Evolutionary conservation across 768 basidiomycete species (phyloP), one percentile per base, ranked within the genome.

Genomic region (Mycena capillaripes): DNA sequence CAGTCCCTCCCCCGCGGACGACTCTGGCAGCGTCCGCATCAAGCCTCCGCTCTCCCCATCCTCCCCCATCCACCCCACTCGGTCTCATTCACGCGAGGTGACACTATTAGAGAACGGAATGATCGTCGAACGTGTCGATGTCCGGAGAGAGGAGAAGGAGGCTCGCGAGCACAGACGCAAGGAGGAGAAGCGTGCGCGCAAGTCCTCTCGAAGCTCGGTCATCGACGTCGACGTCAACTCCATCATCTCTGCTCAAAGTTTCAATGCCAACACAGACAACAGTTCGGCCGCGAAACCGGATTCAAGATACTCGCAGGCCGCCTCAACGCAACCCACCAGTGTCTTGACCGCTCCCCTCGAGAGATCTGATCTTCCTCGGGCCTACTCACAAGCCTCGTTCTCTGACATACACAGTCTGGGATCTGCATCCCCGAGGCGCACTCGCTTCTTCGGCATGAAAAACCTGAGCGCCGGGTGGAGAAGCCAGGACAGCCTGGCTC

Each of bases 31-130:
- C 29, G 88, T 95, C 57, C 93, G 93, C 62, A 91, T 95, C 79
- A 93, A 90, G 78, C 86, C 91, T 29, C 89, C 91, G 32, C 84
- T 85, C 40, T 84, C 87, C 9, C 85, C 87, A 5, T 79, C 82
- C 17, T 67, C 82, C 6, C 83, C 81, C n/a, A 78, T 81, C 27
- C 88, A 89, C 72, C 81, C 79, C 34, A 40, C 42, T 38, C 88
- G 88, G 34, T 86, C 84, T 25, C 88, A 90, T 64, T 90, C 91
- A 44, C 89, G 93, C 38, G 93, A 96, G 66, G 87, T 95, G 17
- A 94, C 95, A 0, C 84, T 97, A 12, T 88, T 97, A 25, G 93
- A 96, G 81, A 96, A 95, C 74, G 95, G 95, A 4, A 91, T 97
- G 87, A 94, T 96, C 62, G 92, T 96, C 9, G 96, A 97, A 76